Evolutionary conservation across 2,329 filamentous ascomycete species (phyloP).

Genomic region (Westerdykella ornata): DNA sequence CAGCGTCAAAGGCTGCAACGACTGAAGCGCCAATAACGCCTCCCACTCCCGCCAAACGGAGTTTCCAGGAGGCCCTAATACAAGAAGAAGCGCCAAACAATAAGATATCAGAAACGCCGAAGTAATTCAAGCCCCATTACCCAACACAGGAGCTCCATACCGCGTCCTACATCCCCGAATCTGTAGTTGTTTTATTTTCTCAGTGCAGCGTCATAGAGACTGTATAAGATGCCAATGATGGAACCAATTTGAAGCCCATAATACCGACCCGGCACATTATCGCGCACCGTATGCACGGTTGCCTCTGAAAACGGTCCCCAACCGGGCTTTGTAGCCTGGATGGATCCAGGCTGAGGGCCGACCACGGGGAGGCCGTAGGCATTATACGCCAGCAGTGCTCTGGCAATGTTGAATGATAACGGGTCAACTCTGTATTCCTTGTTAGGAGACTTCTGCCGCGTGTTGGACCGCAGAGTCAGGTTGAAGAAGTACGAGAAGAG

Average conservation of each 20-base stretch:
- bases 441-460: slow-evolving; percentile 37
- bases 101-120: no score
- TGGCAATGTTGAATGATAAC: slow-evolving; percentile 81
- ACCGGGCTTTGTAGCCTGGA: slow-evolving; percentile 41
- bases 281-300: slow-evolving; percentile 57
- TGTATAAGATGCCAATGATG: slow-evolving; percentile 60
- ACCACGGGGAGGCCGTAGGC: slow-evolving; percentile 54
- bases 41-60: no score
- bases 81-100: no score
- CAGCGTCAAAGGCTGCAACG: no score
- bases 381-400: slow-evolving; percentile 73
- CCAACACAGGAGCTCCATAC: no score
- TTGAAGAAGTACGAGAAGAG: slow-evolving; percentile 86
- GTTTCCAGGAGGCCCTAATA: not conserved
- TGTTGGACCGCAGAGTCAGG: slow-evolving; percentile 56
- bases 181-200: slow-evolving; percentile 42
- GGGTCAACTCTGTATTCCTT: slow-evolving; percentile 67
- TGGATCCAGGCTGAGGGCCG: slow-evolving; percentile 41
- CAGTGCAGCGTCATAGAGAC: slow-evolving; percentile 71
- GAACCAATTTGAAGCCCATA: slow-evolving; percentile 62
- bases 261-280: slow-evolving; percentile 64
- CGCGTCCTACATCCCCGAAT: not conserved
- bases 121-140: no score
- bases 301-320: slow-evolving; percentile 54
- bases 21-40: no score